These are phyloP conservation scores for Vitis amurensis DNA, from an alignment of 164 flowering plant genomes.

Conservation along the genomic window DNA sequence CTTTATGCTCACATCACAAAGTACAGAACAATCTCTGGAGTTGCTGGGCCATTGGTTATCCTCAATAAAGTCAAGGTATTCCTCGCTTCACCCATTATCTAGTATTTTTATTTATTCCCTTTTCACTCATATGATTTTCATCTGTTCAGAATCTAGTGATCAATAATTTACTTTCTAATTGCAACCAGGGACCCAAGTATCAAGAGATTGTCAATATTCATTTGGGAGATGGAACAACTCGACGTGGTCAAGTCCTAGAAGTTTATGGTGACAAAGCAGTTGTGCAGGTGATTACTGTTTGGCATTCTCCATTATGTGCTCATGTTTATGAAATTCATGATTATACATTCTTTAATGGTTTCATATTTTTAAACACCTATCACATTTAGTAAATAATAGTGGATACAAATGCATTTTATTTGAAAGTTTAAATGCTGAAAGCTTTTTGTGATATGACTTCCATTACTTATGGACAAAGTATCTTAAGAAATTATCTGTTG, in stretches of 20 bases:
- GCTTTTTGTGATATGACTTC: no score
- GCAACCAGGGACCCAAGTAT: slow-evolving; percentile 82
- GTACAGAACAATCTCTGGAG: slow-evolving; percentile 96
- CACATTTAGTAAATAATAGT: neutral
- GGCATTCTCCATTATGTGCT: neutral
- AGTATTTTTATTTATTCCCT: neutral
- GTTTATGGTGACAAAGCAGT: slow-evolving; percentile 99
- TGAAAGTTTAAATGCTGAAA: no score
- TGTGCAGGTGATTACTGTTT: slow-evolving; percentile 63
- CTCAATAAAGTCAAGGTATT: slow-evolving; percentile 96
- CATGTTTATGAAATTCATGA: neutral
- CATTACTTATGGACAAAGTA: no score
- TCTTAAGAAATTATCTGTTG: no score
- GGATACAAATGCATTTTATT: neutral
- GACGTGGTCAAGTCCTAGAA: slow-evolving; percentile 97
- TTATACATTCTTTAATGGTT: neutral
- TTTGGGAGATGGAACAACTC: slow-evolving; percentile 88
- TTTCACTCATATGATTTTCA: no score
- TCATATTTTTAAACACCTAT: neutral
- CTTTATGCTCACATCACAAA: slow-evolving; percentile 47
- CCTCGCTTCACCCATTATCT: neutral
- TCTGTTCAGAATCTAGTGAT: neutral
- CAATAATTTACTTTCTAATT: slow-evolving; percentile 5
- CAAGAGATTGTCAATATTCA: slow-evolving; percentile 97
- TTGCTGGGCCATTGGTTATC: slow-evolving; percentile 97